Evolutionary conservation across 257 asterid species (phyloP).

Genomic region (Solanum corneliomulleri): DNA sequence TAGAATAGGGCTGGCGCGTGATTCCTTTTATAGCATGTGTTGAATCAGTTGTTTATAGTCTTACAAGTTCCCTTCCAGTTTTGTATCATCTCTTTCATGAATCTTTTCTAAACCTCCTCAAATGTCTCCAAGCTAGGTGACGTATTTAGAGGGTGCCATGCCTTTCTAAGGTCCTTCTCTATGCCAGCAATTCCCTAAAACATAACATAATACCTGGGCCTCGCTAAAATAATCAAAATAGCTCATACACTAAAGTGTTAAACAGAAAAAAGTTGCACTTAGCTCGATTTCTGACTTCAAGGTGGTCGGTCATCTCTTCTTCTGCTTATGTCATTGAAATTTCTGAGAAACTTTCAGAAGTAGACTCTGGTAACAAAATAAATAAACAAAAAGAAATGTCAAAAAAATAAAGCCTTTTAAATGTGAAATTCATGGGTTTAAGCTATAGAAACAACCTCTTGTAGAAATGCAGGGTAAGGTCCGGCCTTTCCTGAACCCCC

Average conservation of each 20-base stretch:
- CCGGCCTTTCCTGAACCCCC: too few species aligned
- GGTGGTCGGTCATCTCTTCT: neutral
- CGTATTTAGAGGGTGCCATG: neutral
- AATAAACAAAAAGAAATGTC: neutral
- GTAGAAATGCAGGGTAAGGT: too few species aligned
- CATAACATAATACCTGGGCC: neutral
- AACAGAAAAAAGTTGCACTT: too few species aligned
- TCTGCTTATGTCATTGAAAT: neutral
- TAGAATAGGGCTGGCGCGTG: neutral
- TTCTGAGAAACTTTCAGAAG: neutral
- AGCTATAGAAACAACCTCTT: too few species aligned
- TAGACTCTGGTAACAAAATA: neutral
- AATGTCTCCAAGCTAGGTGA: neutral
- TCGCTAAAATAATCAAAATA: neutral
- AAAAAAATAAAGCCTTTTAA: neutral
- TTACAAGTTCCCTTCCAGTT: neutral
- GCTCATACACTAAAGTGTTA: neutral
- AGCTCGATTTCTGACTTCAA: neutral
- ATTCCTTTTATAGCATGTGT: neutral
- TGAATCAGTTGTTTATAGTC: neutral
- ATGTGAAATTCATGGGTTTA: neutral
- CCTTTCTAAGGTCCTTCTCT: neutral
- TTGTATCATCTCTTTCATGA: neutral
- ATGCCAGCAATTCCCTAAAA: neutral
- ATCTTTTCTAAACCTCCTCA: neutral